These are phyloP conservation scores for Aspergillus haitiensis DNA, from an alignment of 495 filamentous ascomycete species.

Conservation along the genomic window DNA sequence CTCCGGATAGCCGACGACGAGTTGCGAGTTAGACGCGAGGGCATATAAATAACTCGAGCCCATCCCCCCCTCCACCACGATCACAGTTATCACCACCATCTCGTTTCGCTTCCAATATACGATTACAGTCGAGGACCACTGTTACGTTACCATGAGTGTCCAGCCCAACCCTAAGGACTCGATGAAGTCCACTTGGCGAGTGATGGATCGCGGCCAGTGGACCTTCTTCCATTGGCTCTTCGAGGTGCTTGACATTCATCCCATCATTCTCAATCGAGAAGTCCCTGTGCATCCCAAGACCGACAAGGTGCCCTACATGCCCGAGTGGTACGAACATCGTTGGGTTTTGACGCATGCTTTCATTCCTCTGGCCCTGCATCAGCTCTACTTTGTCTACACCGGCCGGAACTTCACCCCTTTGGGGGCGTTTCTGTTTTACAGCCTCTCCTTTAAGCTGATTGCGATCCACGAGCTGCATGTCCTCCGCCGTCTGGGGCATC, in stretches of 20 bases:
- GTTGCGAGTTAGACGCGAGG: too few species aligned
- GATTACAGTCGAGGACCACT: background rate
- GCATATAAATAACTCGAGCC: too few species aligned
- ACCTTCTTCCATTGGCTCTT: conserved; percentile 31
- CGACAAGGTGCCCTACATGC: conserved; percentile 35
- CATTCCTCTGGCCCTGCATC: conserved; percentile 30
- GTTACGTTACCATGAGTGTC: conserved; percentile 20
- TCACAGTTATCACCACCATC: background rate
- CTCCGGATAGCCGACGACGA: conserved; percentile 6
- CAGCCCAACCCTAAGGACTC: conserved; percentile 34
- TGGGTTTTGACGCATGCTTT: conserved; percentile 34
- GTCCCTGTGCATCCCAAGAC: conserved; percentile 35
- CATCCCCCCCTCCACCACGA: background rate
- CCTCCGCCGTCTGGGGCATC: conserved; percentile 29
- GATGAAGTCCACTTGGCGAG: conserved; percentile 42
- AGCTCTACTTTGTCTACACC: conserved; percentile 30
- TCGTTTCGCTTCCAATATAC: background rate
- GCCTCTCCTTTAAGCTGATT: conserved; percentile 32
- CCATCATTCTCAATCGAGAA: conserved; percentile 25
- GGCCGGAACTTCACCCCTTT: conserved; percentile 25
- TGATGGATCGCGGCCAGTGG: conserved; percentile 28
- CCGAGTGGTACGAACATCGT: conserved; percentile 31
- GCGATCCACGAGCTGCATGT: conserved; percentile 37
- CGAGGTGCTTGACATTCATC: conserved; percentile 32
- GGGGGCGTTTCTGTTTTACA: conserved; percentile 31